Evolutionary conservation across 83 land plant genomes (phyloP), one percentile per base, ranked within the genome.

Genomic region (Picea abies): DNA sequence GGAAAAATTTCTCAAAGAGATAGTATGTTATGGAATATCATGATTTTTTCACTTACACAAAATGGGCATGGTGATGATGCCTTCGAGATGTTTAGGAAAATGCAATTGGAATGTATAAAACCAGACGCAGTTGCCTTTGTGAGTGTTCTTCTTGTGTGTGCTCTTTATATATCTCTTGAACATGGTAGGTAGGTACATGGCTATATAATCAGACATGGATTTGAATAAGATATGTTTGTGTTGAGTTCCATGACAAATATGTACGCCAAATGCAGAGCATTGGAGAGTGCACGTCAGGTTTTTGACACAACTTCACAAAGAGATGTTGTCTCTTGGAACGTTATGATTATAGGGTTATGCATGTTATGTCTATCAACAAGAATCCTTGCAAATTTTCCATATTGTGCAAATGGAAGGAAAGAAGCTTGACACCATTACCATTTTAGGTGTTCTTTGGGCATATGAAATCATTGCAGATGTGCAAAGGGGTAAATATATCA

Each of bases 381-480:
- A 91, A 22, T 86, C 88, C 60, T 76, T 91, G 19, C 77, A 29
- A 64, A 41, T 91, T 25, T 89, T 91, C 56, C n/a, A 26, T 61
- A 85, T 89, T 63, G 87, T 91, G 93, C 12, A 49, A 47, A 86
- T 82, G 39, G 37, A 32, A 3, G 88, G 83, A 6, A 78, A 84
- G 65, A 76, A 87, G 49, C 86, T 85, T 0, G 89, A 91, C 70
- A 90, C 89, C 65, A 89, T 86, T 3, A 91, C 88, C 14, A 29
- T 91, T 12, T 89, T 82, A 1, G 84, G 81, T 1, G 71, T 89
- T 62, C 67, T 29, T 29, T 0, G 29, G 29, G 29, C 29, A 29
- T 29, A 29, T 29, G 29, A 29, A 0, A 29, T 29, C 29, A 29
- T 29, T 29, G 0, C 29, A 29, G 0, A 29, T 29, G 29, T 29